Evolutionary conservation across 805 yeast species (phyloP).

Genomic region (Nakazawaea anatomiae): DNA sequence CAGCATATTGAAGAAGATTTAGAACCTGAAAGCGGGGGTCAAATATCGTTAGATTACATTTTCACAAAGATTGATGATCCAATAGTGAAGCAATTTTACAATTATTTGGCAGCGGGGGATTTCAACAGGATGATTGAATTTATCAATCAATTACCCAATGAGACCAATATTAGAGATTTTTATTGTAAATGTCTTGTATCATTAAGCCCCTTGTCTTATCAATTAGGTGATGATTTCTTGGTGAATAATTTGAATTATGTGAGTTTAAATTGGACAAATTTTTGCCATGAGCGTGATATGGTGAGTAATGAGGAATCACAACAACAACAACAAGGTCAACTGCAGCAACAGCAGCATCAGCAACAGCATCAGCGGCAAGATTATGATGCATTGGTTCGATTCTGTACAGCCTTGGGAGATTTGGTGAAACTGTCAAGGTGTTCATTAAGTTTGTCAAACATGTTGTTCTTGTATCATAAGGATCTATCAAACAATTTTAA

Average conservation of each 20-base stretch:
- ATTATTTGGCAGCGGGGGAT: background rate
- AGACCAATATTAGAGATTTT: background rate
- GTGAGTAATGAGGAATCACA: too few relatives aligned
- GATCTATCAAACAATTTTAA: background rate
- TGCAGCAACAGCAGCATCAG: too few relatives aligned
- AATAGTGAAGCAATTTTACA: background rate
- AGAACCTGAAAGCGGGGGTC: too few relatives aligned
- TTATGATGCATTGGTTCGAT: background rate
- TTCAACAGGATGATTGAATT: background rate
- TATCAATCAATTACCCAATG: background rate
- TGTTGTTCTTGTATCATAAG: background rate
- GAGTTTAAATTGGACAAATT: background rate
- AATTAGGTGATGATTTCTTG: slow-evolving; percentile 2
- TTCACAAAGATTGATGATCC: background rate
- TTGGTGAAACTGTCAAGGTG: slow-evolving; percentile 5
- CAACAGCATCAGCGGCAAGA: background rate
- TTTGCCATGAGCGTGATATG: background rate
- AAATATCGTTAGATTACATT: background rate
- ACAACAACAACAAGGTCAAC: background rate
- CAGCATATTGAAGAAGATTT: too few relatives aligned
- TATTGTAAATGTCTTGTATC: background rate
- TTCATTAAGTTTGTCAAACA: slow-evolving; percentile 7
- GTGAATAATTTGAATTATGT: slow-evolving; percentile 4
- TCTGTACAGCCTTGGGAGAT: background rate
- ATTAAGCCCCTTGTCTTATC: slow-evolving; percentile 7